Base-by-base conservation (phyloP, 306 rosid genomes). In the Astragalus membranaceus region DNA sequence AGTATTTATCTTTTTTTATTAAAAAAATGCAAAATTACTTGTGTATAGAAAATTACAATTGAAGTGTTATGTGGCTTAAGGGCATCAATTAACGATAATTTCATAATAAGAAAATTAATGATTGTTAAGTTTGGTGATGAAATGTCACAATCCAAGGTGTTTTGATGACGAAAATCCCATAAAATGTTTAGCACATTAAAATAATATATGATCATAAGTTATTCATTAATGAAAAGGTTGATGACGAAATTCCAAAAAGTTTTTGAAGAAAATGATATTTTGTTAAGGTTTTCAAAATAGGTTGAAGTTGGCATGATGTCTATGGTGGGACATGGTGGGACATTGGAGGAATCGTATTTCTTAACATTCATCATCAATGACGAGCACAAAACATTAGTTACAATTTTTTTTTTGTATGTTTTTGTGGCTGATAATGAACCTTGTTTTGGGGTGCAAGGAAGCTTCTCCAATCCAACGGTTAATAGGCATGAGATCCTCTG, bases 121-220 rank as follows among this genome's bases (percentile, higher is more conserved):
- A 36, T 63, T 64, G 36, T 52, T 46, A 49, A 11, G 80, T 78
- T 78, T 64, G 63, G 51, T 74, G 78, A 77, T 69, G 41, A 78
- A 78, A 82, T 29, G 73, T 82, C 85, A 57, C 75, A 0, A 60
- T 82, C 80, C n/a, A n/a, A n/a, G n/a, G n/a, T n/a, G n/a, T n/a
- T n/a, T n/a, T n/a, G n/a, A n/a, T n/a, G n/a, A n/a, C n/a, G n/a
- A n/a, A n/a, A n/a, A n/a, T n/a, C n/a, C n/a, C 50, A 77, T 67
- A 46, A 67, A 60, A 32, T 4, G 43, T 42, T 77, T 50, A 52
- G n/a, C 46, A 49, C 51, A 56, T 20, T 74, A 33, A 69, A 73
- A 20, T 53, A 49, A 32, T 37, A 9, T 10, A 49, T 56, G 47
- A 56, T 14, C 41, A 29, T 57, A 73, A 74, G 50, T 64, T 41